Base-by-base conservation (phyloP, 2,329 filamentous ascomycete species). In the Penicillium verrucosum region DNA sequence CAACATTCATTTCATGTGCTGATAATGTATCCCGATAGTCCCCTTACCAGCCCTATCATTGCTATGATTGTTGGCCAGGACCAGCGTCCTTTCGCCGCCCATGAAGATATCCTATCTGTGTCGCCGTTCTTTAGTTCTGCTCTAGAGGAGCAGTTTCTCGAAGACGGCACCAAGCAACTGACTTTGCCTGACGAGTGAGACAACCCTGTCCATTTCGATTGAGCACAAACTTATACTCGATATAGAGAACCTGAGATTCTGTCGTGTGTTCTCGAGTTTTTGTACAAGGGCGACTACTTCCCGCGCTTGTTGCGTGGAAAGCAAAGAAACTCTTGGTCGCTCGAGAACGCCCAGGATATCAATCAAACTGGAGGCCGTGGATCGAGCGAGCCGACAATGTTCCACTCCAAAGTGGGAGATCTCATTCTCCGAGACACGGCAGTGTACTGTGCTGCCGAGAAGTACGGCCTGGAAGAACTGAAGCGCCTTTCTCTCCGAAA, bases 201-300 rank as follows among this genome's bases (percentile, higher is more conserved):
- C 8, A 38, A 60, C n/a, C 18, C 16, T 32, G 18, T 5, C 34
- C 12, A 23, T 12, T 32, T 38, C 16, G 1, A 25, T 16, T 11
- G 4, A 29, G 5, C 25, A 21, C 2, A 42, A 25, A 9, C 57
- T 62, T 23, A 65, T 51, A 27, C 40, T 44, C 27, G 7, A 16
- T 18, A 38, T 70, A 88, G 89, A 82, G 90, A 96, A 80, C 91
- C 92, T 66, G 92, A 96, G 81, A 85, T 95, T 75, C 90, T 97
- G 77, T 95, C 91, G 74, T 92, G 89, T 70, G 82, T 97, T 70
- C 90, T 97, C 79, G 92, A 97, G 81, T 97, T 92, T 76, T 86
- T 97, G 65, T 97, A 97, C 87, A 96, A 95, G 81, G 91, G 90
- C 65, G 92, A 96, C 82, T 96, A 96, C 80, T 94, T 89, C 76